Conservation (phyloP, 306 rosid genomes). For the Sechiopsis laciniata region DNA sequence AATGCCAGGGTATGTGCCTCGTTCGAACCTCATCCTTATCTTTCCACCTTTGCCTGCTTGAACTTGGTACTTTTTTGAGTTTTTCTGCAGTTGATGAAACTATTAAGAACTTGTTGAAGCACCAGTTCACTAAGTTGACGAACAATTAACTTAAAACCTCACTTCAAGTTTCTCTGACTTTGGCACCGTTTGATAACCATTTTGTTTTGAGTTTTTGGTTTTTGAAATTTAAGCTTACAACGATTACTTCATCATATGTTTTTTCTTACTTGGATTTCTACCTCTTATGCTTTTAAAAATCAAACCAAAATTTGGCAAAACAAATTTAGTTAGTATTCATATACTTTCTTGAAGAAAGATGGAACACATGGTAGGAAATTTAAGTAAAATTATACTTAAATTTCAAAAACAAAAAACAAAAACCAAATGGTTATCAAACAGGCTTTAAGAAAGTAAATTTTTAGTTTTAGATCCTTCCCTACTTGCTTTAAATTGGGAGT, state of each 20-base stretch:
- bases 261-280: too few relatives aligned
- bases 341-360: too few relatives aligned
- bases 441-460: too few relatives aligned
- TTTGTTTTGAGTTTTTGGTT: too few relatives aligned
- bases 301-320: too few relatives aligned
- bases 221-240: too few relatives aligned
- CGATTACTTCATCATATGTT: too few relatives aligned
- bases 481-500: background rate
- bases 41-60: background rate
- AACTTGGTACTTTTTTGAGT: background rate
- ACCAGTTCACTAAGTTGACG: background rate
- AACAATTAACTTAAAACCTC: background rate
- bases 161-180: background rate
- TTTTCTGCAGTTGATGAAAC: background rate
- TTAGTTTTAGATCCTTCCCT: background rate
- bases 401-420: too few relatives aligned
- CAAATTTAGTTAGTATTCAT: too few relatives aligned
- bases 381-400: too few relatives aligned
- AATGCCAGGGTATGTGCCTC: conserved; percentile 70
- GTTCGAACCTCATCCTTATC: background rate
- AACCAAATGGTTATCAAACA: too few relatives aligned
- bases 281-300: too few relatives aligned
- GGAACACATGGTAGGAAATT: background rate
- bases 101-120: background rate
- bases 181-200: background rate